These are phyloP conservation scores for Aureobasidium namibiae DNA, from an alignment of 2,329 filamentous ascomycete species.

Conservation along the genomic window DNA sequence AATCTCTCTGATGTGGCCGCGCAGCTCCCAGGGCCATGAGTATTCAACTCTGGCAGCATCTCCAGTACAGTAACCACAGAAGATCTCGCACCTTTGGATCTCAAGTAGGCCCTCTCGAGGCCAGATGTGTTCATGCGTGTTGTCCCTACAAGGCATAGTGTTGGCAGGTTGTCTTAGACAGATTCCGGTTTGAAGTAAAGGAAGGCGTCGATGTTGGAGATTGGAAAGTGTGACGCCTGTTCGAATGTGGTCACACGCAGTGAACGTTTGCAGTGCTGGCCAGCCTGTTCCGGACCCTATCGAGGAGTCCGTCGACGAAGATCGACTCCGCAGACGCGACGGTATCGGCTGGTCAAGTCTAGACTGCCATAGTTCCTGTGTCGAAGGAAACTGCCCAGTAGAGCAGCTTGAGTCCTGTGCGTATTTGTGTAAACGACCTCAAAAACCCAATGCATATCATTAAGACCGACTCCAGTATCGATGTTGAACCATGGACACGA, in stretches of 20 bases:
- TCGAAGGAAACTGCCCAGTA: neutral
- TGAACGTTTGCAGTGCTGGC: neutral
- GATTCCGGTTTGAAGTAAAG: neutral
- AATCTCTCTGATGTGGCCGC: neutral
- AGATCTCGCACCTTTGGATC: neutral
- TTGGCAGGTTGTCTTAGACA: neutral
- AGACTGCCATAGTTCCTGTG: neutral
- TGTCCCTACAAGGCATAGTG: neutral
- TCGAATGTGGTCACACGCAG: neutral
- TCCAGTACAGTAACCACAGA: neutral
- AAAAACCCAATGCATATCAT: neutral
- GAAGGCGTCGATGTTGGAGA: neutral
- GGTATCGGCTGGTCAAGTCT: neutral
- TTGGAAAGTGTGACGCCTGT: neutral
- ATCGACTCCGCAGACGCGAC: neutral
- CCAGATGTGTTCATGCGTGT: neutral
- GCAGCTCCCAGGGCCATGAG: neutral
- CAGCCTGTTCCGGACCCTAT: neutral
- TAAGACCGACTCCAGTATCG: neutral
- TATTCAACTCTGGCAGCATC: neutral
- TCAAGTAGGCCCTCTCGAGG: neutral
- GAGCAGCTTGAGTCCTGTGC: neutral
- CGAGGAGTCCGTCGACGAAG: too few species aligned
- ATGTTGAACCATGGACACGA: neutral
- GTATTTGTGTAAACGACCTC: neutral